These are phyloP conservation scores for Cladobotryum protrusum DNA, from an alignment of 2,329 filamentous ascomycete genomes.

Conservation along the genomic window DNA sequence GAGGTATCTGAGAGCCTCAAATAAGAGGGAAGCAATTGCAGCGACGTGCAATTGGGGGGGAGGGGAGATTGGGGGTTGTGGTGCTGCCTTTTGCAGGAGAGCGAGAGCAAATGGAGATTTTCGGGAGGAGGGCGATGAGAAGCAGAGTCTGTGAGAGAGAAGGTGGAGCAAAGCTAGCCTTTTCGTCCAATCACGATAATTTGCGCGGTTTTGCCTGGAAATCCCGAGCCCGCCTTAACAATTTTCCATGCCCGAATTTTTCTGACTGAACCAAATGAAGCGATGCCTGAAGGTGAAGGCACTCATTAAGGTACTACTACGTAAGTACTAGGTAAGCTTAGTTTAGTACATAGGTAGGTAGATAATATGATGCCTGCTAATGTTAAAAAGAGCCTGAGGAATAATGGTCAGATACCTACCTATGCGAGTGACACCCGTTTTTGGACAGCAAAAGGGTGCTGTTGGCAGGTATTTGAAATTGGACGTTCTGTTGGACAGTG, in stretches of 20 bases:
- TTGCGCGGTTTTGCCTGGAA: conserved; percentile 34
- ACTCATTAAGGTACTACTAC: not conserved
- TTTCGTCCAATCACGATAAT: conserved; percentile 28
- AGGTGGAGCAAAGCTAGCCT: conserved; percentile 31
- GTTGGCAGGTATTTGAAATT: too few relatives aligned
- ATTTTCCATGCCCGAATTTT: conserved; percentile 25
- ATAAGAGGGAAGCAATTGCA: conserved; percentile 57
- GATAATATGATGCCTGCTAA: too few relatives aligned
- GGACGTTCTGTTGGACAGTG: too few relatives aligned
- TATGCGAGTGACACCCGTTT: too few relatives aligned
- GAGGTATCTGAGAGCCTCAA: conserved; percentile 47
- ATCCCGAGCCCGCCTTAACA: conserved; percentile 34
- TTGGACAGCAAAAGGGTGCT: too few relatives aligned
- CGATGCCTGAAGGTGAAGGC: conserved; percentile 9
- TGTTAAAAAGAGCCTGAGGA: too few relatives aligned
- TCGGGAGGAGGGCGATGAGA: conserved; percentile 36
- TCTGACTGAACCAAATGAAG: not conserved
- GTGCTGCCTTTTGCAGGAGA: conserved; percentile 42
- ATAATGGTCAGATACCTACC: too few relatives aligned
- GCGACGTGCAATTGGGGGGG: conserved; percentile 52
- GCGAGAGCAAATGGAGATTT: conserved; percentile 41
- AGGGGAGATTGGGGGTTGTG: conserved; percentile 53
- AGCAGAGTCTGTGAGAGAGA: conserved; percentile 37
- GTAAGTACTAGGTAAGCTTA: not conserved
- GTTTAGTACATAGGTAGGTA: too few relatives aligned